Conservation (phyloP, 345 rosid species). For the Raphanus raphanistrum region DNA sequence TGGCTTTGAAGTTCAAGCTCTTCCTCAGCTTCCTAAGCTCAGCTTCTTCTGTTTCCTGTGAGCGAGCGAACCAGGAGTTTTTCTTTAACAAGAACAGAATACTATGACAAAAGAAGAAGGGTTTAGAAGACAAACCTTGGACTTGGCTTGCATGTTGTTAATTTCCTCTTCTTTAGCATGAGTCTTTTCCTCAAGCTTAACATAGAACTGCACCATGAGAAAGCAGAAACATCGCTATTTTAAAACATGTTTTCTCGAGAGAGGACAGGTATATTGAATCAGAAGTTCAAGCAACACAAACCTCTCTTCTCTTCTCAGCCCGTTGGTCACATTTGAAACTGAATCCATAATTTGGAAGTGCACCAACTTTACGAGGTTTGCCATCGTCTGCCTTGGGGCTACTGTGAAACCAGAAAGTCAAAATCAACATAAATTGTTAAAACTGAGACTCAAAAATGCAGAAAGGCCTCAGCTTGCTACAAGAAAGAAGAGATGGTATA, state of each 20-base stretch:
- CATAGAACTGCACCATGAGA: constrained; percentile 63
- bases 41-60: constrained; percentile 93
- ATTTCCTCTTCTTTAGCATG: constrained; percentile 93
- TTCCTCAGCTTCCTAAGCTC: constrained; percentile 89
- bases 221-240: constrained; percentile 9
- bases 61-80: constrained; percentile 5
- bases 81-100: background rate
- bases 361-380: constrained; percentile 62
- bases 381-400: constrained; percentile 70
- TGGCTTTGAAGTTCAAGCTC: constrained; percentile 91
- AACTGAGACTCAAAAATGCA: constrained; percentile 4
- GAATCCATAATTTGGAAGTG: constrained; percentile 96
- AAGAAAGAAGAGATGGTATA: constrained; percentile 4
- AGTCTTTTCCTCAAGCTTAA: constrained; percentile 97
- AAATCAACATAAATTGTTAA: constrained; percentile 5
- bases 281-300: constrained; percentile 38
- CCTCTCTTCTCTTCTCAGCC: constrained; percentile 99
- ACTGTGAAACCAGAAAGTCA: constrained; percentile 48
- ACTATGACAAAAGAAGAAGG: constrained; percentile 7
- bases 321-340: constrained; percentile 96
- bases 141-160: constrained; percentile 80
- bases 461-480: background rate
- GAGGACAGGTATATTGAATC: constrained; percentile 3
- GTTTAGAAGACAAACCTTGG: constrained; percentile 60
- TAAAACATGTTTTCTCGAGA: background rate